Base-by-base conservation (phyloP, 2,329 filamentous ascomycete genomes). In the Epichloe sibirici region DNA sequence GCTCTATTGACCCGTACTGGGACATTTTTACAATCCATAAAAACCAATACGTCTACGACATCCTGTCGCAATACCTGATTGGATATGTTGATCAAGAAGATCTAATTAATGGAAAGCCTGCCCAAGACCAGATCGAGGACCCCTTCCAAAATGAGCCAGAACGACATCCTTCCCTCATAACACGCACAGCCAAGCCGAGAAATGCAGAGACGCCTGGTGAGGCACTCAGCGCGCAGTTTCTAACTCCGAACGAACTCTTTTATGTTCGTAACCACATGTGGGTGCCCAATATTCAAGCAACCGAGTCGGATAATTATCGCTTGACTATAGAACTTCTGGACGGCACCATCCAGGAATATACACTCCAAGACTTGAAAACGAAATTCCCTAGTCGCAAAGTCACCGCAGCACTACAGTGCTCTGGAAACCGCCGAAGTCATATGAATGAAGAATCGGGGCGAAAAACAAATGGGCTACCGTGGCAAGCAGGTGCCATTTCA, bases 1-100 rank as follows among this genome's bases (percentile, higher is more conserved):
- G 78, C 39, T 77, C 75, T 51, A 77, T 86, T 48, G 82, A 86
- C 49, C 76, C 78, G 0, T 86, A 85, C 66, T 86, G 83, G 83
- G 72, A 84, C 54, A 83, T 86, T 51, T 86, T 86, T 62, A 73
- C 75, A 46, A 85, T 86, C 54, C 83, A 86, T 69, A 82, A 85
- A 62, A 74, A 76, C 17, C 71, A 78, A 43, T 78, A 86, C 55
- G 81, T 86, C 5, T 74, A 76, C 54, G 79, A 84, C 49, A 82
- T 86, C 42, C 70, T 86, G 0, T 72, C 79, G n/a, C 74, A 81
- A 57, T 86, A 82, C 60, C 69, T 76, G 28, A 81, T 86, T 46
- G 83, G 83, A 31, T 76, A 74, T 46, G 72, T 86, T 3, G 75
- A 85, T 56, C 65, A 67, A 1, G 70, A 68, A 9, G 83, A 86